phyloP scores from a whole-genome alignment of 805 yeast species.

The Saccharomycodes ludwigii region DNA sequence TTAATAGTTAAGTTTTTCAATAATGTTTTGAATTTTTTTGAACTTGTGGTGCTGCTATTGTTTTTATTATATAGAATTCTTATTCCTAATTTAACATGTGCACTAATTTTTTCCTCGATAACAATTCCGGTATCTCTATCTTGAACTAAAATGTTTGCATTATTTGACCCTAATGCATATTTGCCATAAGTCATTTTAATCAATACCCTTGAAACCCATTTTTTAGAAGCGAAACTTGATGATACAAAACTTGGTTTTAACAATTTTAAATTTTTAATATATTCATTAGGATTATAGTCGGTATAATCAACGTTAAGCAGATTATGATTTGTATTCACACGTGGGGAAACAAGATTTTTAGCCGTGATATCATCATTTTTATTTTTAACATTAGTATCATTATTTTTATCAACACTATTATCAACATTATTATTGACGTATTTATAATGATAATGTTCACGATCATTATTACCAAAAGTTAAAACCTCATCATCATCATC shows the following conservation, averaged over 20 bases:
- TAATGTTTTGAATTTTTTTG: conserved; percentile 45
- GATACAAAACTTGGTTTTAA: conserved; percentile 63
- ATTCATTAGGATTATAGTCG: too few species aligned
- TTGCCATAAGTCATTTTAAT: conserved; percentile 83
- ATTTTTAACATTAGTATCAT: conserved; percentile 69
- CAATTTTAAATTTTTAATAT: too few species aligned
- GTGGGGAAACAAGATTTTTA: too few species aligned
- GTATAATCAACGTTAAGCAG: too few species aligned
- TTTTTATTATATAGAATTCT: conserved; percentile 70
- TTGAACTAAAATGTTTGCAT: conserved; percentile 90
- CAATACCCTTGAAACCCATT: conserved; percentile 78
- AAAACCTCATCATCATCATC: too few species aligned
- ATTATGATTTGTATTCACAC: too few species aligned
- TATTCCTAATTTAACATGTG: conserved; percentile 80
- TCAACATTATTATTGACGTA: too few species aligned
- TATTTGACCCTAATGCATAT: conserved; percentile 73
- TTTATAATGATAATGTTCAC: too few species aligned
- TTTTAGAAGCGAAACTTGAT: conserved; percentile 66
- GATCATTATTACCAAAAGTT: too few species aligned
- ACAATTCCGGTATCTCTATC: conserved; percentile 81
- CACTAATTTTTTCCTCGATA: conserved; percentile 87
- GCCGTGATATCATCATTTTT: too few species aligned
- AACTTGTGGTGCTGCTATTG: conserved; percentile 42
- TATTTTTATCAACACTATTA: too few species aligned
- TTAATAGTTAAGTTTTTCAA: conserved; percentile 56